Evolutionary conservation across 495 filamentous ascomycete species (phyloP), one percentile per base, ranked within the genome.

Genomic region (Penicillium argentinense): DNA sequence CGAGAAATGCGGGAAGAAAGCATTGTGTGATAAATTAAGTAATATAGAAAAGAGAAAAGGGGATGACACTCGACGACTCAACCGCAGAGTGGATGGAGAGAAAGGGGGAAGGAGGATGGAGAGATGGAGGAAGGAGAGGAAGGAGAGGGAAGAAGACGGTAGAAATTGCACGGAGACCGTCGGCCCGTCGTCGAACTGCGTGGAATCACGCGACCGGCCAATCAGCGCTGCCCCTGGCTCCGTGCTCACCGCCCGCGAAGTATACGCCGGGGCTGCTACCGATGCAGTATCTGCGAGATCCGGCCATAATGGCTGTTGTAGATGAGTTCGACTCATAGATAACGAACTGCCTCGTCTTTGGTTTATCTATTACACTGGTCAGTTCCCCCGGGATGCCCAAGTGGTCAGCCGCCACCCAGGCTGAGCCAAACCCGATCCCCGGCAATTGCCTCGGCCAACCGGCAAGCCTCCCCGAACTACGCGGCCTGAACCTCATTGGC

Each of bases 1-100:
- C 75, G 73, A 55, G 72, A 71, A 51, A 80, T 62, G 66, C 72
- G 78, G 55, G 73, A 77, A 54, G 77, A 68, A 55, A 82, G 62
- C 78, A 81, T 82, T 67, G 66, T 78, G 60, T 54, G 56, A 47
- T 56, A 61, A 56, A 64, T 64, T 59, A 60, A 62, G 56, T 62
- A 67, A 67, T 59, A 67, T 62, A 63, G 47, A 55, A 67, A 71
- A 62, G 53, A 57, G 55, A 54, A 56, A 63, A 59, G 58, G 53
- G 50, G 49, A 51, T 57, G 45, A 51, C 25, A 60, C 60, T 62
- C 63, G 61, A 62, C 60, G 73, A 68, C 54, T 71, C 63, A 71
- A 70, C 67, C 66, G 66, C 57, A 59, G 49, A 63, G 67, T 61
- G 54, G 60, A 61, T 59, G 49, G 49, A 55, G 54, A 56, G 47